Evolutionary conservation across 129 eudicot species (phyloP).

Genomic region (Centrapalus pauciflorus): DNA sequence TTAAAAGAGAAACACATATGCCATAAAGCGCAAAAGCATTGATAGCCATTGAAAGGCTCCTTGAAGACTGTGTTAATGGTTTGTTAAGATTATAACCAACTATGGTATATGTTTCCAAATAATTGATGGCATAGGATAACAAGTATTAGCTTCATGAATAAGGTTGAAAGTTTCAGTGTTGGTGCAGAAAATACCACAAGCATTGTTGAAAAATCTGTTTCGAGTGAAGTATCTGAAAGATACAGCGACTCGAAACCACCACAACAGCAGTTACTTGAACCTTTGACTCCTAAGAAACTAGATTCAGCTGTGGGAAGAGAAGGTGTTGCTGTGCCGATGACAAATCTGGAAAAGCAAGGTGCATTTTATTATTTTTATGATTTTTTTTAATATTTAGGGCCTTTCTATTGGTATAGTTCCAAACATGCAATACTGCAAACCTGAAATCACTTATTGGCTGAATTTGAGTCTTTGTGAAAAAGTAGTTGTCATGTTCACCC

Average conservation of each 20-base stretch:
- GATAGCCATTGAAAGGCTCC: neutral
- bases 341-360: slow-evolving; percentile 33
- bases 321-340: slow-evolving; percentile 11
- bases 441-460: neutral
- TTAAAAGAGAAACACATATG: neutral
- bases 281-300: slow-evolving; percentile 17
- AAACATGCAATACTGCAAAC: neutral
- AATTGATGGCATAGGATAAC: neutral
- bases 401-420: too few relatives aligned
- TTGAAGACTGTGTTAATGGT: neutral
- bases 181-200: slow-evolving; percentile 36
- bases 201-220: slow-evolving; percentile 23
- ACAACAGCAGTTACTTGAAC: slow-evolving; percentile 25
- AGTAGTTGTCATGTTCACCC: neutral
- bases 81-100: neutral
- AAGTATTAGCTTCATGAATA: neutral
- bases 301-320: slow-evolving; percentile 15
- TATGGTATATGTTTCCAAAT: neutral
- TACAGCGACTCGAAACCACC: slow-evolving; percentile 24
- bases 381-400: too few relatives aligned
- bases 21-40: neutral
- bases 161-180: neutral
- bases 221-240: slow-evolving; percentile 22
- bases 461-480: neutral
- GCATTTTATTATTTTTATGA: slow-evolving; percentile 5